These are phyloP conservation scores for Suillus fuscotomentosus DNA, from an alignment of 768 basidiomycete genomes.

Conservation along the genomic window DNA sequence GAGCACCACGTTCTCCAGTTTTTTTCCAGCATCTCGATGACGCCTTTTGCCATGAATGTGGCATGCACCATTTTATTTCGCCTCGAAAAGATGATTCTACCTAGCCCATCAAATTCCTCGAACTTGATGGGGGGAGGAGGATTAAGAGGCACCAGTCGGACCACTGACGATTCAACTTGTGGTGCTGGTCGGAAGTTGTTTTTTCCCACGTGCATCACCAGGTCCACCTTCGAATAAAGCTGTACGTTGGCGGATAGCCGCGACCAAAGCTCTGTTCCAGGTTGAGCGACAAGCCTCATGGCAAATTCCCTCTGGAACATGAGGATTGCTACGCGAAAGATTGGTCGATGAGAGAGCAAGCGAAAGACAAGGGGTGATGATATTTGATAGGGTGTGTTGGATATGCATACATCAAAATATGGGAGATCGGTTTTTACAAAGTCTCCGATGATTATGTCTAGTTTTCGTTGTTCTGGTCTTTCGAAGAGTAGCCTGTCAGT, in stretches of 20 bases:
- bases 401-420: constrained; percentile 99
- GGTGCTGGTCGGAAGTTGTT: constrained; percentile 98
- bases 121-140: constrained; percentile 96
- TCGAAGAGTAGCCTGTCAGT: not conserved
- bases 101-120: constrained; percentile 96
- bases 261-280: constrained; percentile 87
- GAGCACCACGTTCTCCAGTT: constrained; percentile 94
- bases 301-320: constrained; percentile 99
- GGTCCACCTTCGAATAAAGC: constrained; percentile 94
- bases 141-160: constrained; percentile 87
- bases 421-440: constrained; percentile 98
- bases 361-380: constrained; percentile 97
- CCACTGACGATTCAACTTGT: constrained; percentile 89
- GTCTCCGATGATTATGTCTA: constrained; percentile 95
- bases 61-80: constrained; percentile 89
- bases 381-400: constrained; percentile 99
- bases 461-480: constrained; percentile 93
- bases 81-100: constrained; percentile 84
- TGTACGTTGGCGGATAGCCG: constrained; percentile 95
- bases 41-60: constrained; percentile 91
- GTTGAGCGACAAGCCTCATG: constrained; percentile 82
- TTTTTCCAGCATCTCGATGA: constrained; percentile 89
- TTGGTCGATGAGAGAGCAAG: constrained; percentile 91
- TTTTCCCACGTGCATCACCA: constrained; percentile 94
- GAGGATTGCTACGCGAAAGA: constrained; percentile 92